Evolutionary conservation across 371 early-diverging fungal species (phyloP), one percentile per base, ranked within the genome.

Genomic region (Capniomyces stellatus): DNA sequence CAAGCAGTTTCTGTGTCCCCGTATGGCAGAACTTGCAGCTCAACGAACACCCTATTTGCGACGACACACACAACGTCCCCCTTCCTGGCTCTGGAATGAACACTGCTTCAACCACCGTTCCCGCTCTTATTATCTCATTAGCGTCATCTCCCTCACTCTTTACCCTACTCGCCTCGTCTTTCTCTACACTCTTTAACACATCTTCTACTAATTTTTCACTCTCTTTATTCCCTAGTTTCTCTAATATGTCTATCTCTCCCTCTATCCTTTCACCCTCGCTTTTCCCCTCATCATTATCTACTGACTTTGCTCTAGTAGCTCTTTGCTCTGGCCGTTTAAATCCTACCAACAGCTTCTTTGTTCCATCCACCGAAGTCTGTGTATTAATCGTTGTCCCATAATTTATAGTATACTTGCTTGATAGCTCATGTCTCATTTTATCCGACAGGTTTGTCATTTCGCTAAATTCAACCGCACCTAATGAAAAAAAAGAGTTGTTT

Each of bases 21-120:
- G 92, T 92, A 48, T 89, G 88, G 66, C 93, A 92, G 59, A 92
- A 92, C 10, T 75, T 83, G 56, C 91, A 93, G 0, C 75, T 81
- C 54, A 89, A 67, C 0, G 84, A 81, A 61, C 92, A 92, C 0
- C 92, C 94, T 19, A 91, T 78, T 56, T 93, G 94, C 29, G 85
- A 84, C 12, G 84, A 83, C 12, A 92, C 78, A 56, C 93, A 92
- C 22, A 90, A 72, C 1, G 93, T 92, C 0, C 82, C 79, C 51
- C 90, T 66, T 43, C 69, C 60, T 1, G 54, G 55, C 35, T 81
- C 81, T 0, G 85, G 83, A 42, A 85, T 85, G 43, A 79, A 69
- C 4, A 85, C 83, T 1, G 81, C 72, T 55, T 67, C 67, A 12
- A 65, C 65, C 44, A 48, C 18, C 4, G 21, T 29, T 2, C 12